Base-by-base conservation (phyloP, 306 rosid genomes). In the Neltuma alba region DNA sequence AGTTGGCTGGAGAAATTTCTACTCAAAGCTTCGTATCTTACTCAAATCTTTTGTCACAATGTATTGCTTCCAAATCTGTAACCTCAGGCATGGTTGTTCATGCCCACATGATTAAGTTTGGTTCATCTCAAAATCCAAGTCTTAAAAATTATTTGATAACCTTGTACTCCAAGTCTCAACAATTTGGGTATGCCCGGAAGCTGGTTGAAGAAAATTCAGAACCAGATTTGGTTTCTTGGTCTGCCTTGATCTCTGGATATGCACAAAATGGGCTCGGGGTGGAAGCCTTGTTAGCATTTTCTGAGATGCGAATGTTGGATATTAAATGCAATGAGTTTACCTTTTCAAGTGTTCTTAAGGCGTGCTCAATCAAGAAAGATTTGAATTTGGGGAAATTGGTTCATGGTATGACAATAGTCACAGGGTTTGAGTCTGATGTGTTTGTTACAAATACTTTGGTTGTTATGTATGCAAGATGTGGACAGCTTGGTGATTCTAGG, bases 401-500 rank as follows among this genome's bases (percentile, higher is more conserved):
- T 75, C 97, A 94, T 82, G 91, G 88, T 52, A 70, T 81, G 76
- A 83, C 83, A 0, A 65, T 91, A 74, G 86, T 91, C 36, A 83
- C 93, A 0, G 97, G 98, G 55, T 94, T 91, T 78, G 97, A 87
- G 48, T 85, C 79, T 33, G 97, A 94, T 72, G 93, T 82, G 61
- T 92, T 89, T 83, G 98, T 91, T 81, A 89, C 88, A 0, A 91
- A 92, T 73, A 85, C 92, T 80, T 92, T 89, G 92, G 93, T 94
- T 82, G 91, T 89, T 31, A 85, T 92, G 97, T 94, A 92, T 70
- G 90, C 97, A 0, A 94, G 89, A 76, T 89, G 93, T 16, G 89
- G 91, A 72, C 84, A 87, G 71, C 85, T 92, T 45, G 85, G 82
- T 37, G 95, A 89, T 80, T 90, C 92, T 14, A 88, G 86, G 87